Evolutionary conservation across 192 early-diverging fungal species (phyloP), one percentile per base, ranked within the genome.

Genomic region (Umbelopsis ramanniana): DNA sequence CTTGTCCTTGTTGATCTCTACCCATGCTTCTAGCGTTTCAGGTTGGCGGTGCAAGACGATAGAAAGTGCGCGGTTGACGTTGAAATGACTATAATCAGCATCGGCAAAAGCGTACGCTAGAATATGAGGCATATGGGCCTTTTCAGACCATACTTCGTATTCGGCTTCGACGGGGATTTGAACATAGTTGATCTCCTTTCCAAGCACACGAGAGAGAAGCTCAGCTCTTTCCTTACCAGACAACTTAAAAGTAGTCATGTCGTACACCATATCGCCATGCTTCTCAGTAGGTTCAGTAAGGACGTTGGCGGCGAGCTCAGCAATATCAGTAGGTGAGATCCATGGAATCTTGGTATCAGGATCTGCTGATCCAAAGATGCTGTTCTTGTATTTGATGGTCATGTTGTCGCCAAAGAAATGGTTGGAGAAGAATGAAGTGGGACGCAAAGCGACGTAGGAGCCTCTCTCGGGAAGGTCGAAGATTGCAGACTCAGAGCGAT

Each of bases 261-360:
- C 67, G 52, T 74, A 74, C 14, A 63, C 72, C 8, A 50, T 45
- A 38, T 68, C 24, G 69, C 11, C 19, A 35, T 74, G 52, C 48
- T 69, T 68, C 12, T 63, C 67, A 11, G 69, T 19, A 45, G 66
- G 46, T 7, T 74, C 73, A 24, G 52, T 47, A 0, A 74, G 7
- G 2, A 74, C 50, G 47, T 52, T 38, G 10, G 67, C 67, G 6
- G 73, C 73, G 19, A 74, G 6, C 17, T 48, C 26, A 35, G 66
- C 73, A 53, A 69, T 69, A 43, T 74, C 73, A 19, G 24, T 54
- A 24, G 73, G 50, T 11, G 73, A 74, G 21, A 74, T 69, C 26
- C 33, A 63, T 19, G 57, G 12, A 6, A 3, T 37, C 11, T 37
- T 37, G 0, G 17, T 37, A 17, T 63, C 57, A 15, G 33, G 57